A percentile compares a stretch with the other conserved stretches of the same genome.
Evolutionary conservation across 2,329 filamentous ascomycete species (phyloP).

Genomic region (Ophiostoma sp.): DNA sequence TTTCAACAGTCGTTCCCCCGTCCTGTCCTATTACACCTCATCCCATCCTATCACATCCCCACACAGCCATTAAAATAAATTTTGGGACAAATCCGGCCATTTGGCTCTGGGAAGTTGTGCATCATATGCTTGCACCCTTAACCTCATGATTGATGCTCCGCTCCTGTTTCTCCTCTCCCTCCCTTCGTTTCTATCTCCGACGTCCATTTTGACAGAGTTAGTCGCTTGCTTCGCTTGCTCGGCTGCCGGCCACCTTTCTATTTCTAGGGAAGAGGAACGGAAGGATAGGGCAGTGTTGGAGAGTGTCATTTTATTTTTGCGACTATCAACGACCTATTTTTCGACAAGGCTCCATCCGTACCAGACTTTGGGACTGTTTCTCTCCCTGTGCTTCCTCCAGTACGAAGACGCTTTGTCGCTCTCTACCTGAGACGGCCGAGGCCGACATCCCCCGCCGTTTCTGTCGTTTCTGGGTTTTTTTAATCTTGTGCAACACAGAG

Average conservation of each 20-base stretch:
- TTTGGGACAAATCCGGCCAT: neutral
- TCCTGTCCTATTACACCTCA: no score
- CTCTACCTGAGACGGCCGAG: neutral
- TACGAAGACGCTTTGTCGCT: neutral
- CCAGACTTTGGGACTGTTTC: neutral
- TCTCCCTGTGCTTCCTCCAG: neutral
- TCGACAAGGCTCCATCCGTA: slow-evolving; percentile 8
- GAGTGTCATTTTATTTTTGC: neutral
- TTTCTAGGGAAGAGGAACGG: neutral
- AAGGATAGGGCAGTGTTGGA: neutral
- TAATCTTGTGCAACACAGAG: neutral
- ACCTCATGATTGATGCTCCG: neutral
- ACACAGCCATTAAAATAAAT: neutral
- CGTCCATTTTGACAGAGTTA: neutral
- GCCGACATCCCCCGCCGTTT: neutral
- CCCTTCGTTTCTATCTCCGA: neutral
- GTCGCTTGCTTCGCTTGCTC: slow-evolving; percentile 5
- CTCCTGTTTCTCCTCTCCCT: neutral
- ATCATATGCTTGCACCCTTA: neutral
- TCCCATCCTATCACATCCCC: neutral
- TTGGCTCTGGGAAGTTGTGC: neutral
- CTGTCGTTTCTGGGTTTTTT: neutral
- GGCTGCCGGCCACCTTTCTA: neutral
- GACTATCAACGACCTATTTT: neutral
- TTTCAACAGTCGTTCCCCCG: no score